These are phyloP conservation scores for Macrolepiota fuliginosa DNA, from an alignment of 768 basidiomycete species.

Conservation along the genomic window DNA sequence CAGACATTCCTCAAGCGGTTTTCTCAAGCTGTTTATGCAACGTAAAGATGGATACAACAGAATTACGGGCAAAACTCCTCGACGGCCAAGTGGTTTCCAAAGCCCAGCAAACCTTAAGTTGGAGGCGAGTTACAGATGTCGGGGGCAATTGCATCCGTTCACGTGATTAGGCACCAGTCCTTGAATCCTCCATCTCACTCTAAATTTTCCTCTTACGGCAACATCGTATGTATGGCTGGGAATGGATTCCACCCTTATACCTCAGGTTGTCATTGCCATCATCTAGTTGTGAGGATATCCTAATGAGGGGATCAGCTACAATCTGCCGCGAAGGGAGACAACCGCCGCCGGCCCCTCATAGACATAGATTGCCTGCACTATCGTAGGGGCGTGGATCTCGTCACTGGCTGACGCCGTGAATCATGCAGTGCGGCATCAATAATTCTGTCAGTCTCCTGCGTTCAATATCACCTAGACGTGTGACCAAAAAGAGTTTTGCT, in stretches of 20 bases:
- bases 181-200: background rate
- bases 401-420: background rate
- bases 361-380: background rate
- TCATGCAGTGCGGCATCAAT: background rate
- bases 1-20: background rate
- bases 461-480: background rate
- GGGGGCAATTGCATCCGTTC: background rate
- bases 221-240: background rate
- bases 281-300: background rate
- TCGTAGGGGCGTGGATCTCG: background rate
- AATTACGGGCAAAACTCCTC: background rate
- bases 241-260: background rate
- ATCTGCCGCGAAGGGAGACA: background rate
- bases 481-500: background rate
- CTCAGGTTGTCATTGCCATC: background rate
- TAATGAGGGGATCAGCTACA: background rate
- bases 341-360: slow-evolving; percentile 5
- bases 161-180: background rate
- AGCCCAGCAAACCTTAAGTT: background rate
- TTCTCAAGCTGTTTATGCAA: background rate
- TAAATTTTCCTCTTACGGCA: background rate
- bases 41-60: background rate
- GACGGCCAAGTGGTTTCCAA: background rate
- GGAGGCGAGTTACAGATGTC: background rate
- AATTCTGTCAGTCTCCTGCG: background rate